Evolutionary conservation across 192 early-diverging fungal genomes (phyloP), one percentile per base, ranked within the genome.

Genomic region (Backusella tuberculispora): DNA sequence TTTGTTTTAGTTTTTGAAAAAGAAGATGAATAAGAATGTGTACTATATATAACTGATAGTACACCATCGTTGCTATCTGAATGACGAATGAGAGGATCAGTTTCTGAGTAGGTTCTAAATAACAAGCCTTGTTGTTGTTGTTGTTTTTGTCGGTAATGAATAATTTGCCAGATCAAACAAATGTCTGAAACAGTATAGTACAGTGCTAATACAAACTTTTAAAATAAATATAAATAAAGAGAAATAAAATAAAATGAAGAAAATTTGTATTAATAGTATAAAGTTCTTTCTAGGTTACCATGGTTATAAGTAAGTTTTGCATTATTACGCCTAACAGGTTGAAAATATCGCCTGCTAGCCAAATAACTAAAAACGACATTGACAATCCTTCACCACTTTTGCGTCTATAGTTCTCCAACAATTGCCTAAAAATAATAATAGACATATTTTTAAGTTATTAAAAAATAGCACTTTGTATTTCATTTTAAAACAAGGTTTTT

Each of bases 351-450:
- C 92, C 95, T 9, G 89, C 76, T 4, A 94, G 77, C 95, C 95
- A 96, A 48, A 93, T 88, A 26, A 89, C 74, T 64, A 93, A 80
- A 80, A 94, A 95, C 6, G 79, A 70, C 69, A 92, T 74, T 26
- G 92, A 94, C 21, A 96, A 77, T 10, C 91, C 91, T 66, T 92
- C 91, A 60, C 92, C 91, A 76, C 89, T 92, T 76, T 93, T 90
- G 37, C 91, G 85, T 77, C 78, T 77, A 83, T 94, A 94, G 84
- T 94, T 96, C 72, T 89, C 85, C 71, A 81, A 90, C 26, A 96
- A 83, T 84, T 96, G 93, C 15, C 89, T 90, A 53, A 13, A 71
- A 69, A 46, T 46, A 14, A 14, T 14, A 46, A 46, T 0, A 12
- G 6, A 34, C 0, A 46, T 14, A 46, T 1, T 45, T 2, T 5